A percentile compares a stretch with the other conserved stretches of the same genome.
phyloP scores from a whole-genome alignment of 2,329 filamentous ascomycete species.

The Fusarium sulawesiense region DNA sequence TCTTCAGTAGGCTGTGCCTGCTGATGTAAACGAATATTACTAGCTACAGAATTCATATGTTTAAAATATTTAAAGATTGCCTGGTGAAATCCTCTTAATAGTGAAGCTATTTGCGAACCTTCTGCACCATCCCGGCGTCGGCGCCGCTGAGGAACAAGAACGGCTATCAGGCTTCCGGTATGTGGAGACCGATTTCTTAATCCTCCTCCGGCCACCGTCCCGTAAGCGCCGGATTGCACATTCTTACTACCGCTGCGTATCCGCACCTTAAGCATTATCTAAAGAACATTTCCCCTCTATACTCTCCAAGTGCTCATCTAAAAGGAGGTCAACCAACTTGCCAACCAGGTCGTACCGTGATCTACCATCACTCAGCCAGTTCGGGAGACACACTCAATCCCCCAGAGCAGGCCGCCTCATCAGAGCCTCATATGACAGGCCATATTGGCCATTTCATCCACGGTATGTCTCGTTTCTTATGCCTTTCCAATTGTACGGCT shows the following conservation, averaged over 20 bases:
- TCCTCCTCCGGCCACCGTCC: not conserved
- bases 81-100: not conserved
- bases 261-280: too few species aligned
- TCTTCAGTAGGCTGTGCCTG: conserved; percentile 26
- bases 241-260: too few species aligned
- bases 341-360: accelerated
- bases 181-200: not conserved
- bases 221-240: not conserved
- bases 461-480: accelerated
- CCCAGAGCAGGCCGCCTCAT: too few species aligned
- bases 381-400: too few species aligned
- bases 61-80: not conserved
- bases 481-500: too few species aligned
- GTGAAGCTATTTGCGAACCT: not conserved
- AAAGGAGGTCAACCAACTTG: too few species aligned
- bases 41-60: conserved; percentile 24
- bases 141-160: not conserved
- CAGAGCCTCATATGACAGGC: too few species aligned
- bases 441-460: too few species aligned
- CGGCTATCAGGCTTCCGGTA: not conserved
- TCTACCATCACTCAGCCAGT: accelerated
- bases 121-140: not conserved
- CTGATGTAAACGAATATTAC: conserved; percentile 26
- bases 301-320: not conserved
- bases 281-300: accelerated